Evolutionary conservation across 495 filamentous ascomycete genomes (phyloP), one percentile per base, ranked within the genome.

Genomic region (Tuber magnatum): DNA sequence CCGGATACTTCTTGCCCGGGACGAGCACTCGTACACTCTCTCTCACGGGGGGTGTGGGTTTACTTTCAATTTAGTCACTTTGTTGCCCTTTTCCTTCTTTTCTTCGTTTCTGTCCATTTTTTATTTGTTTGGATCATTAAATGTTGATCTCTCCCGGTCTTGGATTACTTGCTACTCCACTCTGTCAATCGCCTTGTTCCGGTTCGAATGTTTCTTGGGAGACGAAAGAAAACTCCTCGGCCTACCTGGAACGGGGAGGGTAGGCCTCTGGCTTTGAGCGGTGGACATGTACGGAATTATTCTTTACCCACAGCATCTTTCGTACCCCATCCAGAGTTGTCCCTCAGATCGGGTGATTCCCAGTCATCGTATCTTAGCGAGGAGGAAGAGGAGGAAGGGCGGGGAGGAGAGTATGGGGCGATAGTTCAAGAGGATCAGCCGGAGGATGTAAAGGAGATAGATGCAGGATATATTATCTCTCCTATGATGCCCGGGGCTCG

Each of bases 401-500:
- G 9, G 2, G 1, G n/a, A 69, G 40, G n/a, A 24, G 71, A 43
- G n/a, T 77, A 77, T 70, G 75, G 70, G 38, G 56, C 74, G 71
- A 68, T 77, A 9, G 65, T 75, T 22, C 76, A 73, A 16, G 73
- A 28, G 38, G 76, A 68, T 32, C 70, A 72, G 48, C 71, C 68
- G 61, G 75, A 71, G 43, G 75, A 77, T n/a, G 69, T 78, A 32
- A 77, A 77, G 46, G 79, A 82, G 65, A 70, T 77, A 16, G 79
- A 81, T 44, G 80, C 75, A 3, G 80, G 74, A n/a, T 76, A 74
- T 38, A 41, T 82, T 28, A 76, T 81, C 68, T 72, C 79, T 14
- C 80, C 80, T 42, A 69, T 81, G 51, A 81, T 81, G 71, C 79
- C 80, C 38, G 44, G 77, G 51, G 72, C 74, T 24, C 80, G 79